These are phyloP conservation scores for Thraustochytrium sp. DNA, from an alignment of 352 stramenopile genomes.

Conservation along the genomic window DNA sequence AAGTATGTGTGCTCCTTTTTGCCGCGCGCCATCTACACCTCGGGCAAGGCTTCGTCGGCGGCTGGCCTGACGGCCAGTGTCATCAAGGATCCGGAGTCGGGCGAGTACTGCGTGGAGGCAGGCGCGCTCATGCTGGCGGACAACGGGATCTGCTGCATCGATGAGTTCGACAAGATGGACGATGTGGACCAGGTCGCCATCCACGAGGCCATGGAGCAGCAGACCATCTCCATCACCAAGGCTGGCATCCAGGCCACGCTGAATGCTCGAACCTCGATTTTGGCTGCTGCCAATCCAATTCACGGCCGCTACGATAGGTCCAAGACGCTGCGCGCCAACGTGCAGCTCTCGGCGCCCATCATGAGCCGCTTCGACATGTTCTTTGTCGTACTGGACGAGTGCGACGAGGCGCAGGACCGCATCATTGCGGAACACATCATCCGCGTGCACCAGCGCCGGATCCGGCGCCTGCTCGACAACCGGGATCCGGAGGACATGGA, in stretches of 20 bases:
- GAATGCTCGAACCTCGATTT: conserved; percentile 97
- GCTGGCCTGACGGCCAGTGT: conserved; percentile 77
- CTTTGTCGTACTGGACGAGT: conserved; percentile 97
- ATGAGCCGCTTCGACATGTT: conserved; percentile 99
- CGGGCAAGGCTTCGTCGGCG: conserved; percentile 75
- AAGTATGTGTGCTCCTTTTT: conserved; percentile 78
- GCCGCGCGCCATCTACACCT: conserved; percentile 77
- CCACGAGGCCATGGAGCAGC: conserved; percentile 90
- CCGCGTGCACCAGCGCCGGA: conserved; percentile 80
- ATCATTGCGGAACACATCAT: conserved; percentile 96
- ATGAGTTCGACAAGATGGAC: conserved; percentile 92
- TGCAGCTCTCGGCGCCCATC: conserved; percentile 88
- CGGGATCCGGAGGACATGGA: conserved; percentile 30
- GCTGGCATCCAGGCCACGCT: conserved; percentile 82
- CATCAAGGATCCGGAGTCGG: conserved; percentile 72
- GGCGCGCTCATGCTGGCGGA: conserved; percentile 96
- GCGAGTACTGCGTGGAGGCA: conserved; percentile 81
- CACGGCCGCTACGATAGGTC: conserved; percentile 86
- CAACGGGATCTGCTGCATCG: conserved; percentile 96
- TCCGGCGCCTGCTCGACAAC: neutral
- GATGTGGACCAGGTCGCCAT: conserved; percentile 77
- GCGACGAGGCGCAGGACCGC: conserved; percentile 84
- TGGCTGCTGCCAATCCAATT: conserved; percentile 97
- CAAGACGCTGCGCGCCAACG: conserved; percentile 72
- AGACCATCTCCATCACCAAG: conserved; percentile 88